Conservation (phyloP, 2,329 filamentous ascomycete species). For the Pseudopithomyces maydicus region DNA sequence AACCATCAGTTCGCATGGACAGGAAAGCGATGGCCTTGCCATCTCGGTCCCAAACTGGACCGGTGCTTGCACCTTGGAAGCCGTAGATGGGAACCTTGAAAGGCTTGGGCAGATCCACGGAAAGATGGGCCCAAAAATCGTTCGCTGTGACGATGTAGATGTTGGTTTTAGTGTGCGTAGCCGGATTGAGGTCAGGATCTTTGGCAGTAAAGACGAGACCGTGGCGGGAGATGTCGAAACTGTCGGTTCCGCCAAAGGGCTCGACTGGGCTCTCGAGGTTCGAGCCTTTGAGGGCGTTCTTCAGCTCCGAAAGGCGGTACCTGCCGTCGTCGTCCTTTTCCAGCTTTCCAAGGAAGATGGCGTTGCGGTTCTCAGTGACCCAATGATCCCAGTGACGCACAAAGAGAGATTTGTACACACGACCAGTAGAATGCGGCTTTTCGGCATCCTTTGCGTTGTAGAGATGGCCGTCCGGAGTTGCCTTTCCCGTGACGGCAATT, state of each 20-base stretch:
- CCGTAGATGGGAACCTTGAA: conserved; percentile 61
- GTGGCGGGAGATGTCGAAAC: conserved; percentile 73
- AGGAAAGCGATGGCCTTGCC: conserved; percentile 75
- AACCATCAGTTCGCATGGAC: conserved; percentile 75
- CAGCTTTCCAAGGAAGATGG: conserved; percentile 74
- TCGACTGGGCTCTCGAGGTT: conserved; percentile 70
- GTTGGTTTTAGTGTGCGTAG: conserved; percentile 80
- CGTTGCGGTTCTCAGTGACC: conserved; percentile 68
- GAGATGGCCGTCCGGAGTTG: conserved; percentile 70
- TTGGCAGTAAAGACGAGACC: conserved; percentile 77
- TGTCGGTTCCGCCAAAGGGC: conserved; percentile 78
- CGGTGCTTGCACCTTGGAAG: conserved; percentile 67
- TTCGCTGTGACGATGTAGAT: conserved; percentile 73
- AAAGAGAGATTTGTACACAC: conserved; percentile 75
- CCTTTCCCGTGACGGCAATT: conserved; percentile 62
- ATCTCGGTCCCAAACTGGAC: conserved; percentile 75
- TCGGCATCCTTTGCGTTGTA: conserved; percentile 67
- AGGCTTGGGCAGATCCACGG: conserved; percentile 37
- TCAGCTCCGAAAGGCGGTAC: conserved; percentile 53
- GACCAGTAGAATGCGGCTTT: conserved; percentile 67
- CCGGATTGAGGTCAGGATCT: conserved; percentile 71
- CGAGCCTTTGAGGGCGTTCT: conserved; percentile 67
- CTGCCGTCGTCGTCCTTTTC: conserved; percentile 30
- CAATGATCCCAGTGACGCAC: conserved; percentile 86
- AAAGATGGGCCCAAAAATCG: conserved; percentile 55